These are phyloP conservation scores for Polyporus arcularius DNA, from an alignment of 768 basidiomycete genomes.

Conservation along the genomic window DNA sequence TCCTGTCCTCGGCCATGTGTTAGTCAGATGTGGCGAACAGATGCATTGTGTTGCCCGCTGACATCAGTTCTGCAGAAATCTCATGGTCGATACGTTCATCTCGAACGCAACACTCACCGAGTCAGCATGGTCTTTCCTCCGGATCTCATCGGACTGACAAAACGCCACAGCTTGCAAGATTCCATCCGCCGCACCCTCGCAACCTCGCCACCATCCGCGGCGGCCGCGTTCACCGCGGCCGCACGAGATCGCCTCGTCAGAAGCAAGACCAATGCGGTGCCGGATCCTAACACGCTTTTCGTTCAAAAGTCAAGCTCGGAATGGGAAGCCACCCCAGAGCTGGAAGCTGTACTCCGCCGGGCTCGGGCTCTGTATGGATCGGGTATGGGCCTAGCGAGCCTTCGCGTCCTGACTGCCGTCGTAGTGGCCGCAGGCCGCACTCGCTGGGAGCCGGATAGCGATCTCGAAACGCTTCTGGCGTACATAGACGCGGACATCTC, in stretches of 20 bases:
- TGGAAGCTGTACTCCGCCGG: slow-evolving; percentile 52
- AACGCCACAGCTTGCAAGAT: slow-evolving; percentile 61
- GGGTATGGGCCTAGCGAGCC: slow-evolving; percentile 70
- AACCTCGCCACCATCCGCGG: slow-evolving; percentile 61
- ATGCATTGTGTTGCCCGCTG: background rate
- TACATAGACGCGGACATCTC: slow-evolving; percentile 73
- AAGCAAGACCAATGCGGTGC: slow-evolving; percentile 37
- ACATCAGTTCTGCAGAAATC: slow-evolving; percentile 45
- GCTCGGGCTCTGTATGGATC: slow-evolving; percentile 74
- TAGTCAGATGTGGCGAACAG: background rate
- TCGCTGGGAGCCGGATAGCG: slow-evolving; percentile 63
- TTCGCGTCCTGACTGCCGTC: slow-evolving; percentile 55
- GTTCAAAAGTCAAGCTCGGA: slow-evolving; percentile 38
- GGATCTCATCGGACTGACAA: slow-evolving; percentile 1
- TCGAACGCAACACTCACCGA: slow-evolving; percentile 73
- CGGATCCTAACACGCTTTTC: slow-evolving; percentile 48
- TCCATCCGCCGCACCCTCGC: slow-evolving; percentile 69
- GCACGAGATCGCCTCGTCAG: slow-evolving; percentile 61
- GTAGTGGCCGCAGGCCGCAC: slow-evolving; percentile 60
- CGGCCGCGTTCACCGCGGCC: slow-evolving; percentile 59
- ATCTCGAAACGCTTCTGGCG: slow-evolving; percentile 57
- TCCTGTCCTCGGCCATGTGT: slow-evolving; percentile 23
- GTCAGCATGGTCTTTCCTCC: slow-evolving; percentile 43
- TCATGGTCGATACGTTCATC: slow-evolving; percentile 79
- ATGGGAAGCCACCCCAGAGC: slow-evolving; percentile 47